phyloP scores from a whole-genome alignment of 2,329 filamentous ascomycete genomes.

The Phialophora tarda region DNA sequence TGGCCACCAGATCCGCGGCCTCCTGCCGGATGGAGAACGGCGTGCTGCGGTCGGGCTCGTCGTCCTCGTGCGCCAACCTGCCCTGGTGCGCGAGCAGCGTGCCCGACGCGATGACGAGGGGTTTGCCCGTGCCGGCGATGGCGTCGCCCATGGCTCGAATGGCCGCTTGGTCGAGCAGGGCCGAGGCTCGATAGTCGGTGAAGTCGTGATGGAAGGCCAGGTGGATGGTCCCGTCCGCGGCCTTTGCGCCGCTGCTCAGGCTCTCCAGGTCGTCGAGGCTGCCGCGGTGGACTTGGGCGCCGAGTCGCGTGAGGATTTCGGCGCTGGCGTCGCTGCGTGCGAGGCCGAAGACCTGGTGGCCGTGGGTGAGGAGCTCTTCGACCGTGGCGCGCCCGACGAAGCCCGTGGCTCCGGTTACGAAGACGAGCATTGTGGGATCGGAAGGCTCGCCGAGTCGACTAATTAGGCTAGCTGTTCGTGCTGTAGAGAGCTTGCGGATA shows the following conservation, averaged over 20 bases:
- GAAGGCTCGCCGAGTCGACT: background rate
- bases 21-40: constrained; percentile 33
- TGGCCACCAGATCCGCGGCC: constrained; percentile 39
- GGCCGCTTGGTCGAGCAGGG: constrained; percentile 44
- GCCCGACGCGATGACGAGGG: constrained; percentile 49
- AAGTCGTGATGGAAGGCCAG: constrained; percentile 54
- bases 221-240: constrained; percentile 50
- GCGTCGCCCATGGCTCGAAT: constrained; percentile 47
- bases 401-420: constrained; percentile 54
- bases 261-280: constrained; percentile 46
- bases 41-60: constrained; percentile 29
- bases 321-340: constrained; percentile 46
- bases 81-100: constrained; percentile 43
- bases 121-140: constrained; percentile 44
- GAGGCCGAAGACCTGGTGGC: constrained; percentile 52
- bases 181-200: constrained; percentile 41
- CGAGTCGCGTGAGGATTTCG: constrained; percentile 42
- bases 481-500: no score
- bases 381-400: constrained; percentile 51
- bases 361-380: constrained; percentile 47
- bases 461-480: no score
- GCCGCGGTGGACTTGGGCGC: constrained; percentile 46
- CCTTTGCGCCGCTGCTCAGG: constrained; percentile 44
- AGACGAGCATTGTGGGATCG: constrained; percentile 43
- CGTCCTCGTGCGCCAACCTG: constrained; percentile 43